These are phyloP conservation scores for Spergularia marina DNA, from an alignment of 148 eudicot genomes.

Conservation along the genomic window DNA sequence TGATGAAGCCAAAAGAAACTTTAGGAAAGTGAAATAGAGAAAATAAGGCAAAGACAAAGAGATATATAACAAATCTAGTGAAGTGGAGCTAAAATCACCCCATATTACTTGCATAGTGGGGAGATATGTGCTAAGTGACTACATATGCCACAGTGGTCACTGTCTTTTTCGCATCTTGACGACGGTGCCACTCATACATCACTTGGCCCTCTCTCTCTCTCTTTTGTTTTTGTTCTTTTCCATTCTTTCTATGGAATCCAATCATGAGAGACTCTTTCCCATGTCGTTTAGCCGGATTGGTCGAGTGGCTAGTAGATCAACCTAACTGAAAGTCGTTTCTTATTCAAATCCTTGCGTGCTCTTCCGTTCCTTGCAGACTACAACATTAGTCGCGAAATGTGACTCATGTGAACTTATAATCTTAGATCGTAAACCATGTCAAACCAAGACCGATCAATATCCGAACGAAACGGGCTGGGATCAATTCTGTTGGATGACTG, in stretches of 20 bases:
- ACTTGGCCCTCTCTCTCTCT: neutral
- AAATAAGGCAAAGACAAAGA: neutral
- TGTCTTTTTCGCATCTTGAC: neutral
- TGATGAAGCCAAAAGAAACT: conserved; percentile 10
- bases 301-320: no score
- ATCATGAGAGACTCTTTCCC: no score
- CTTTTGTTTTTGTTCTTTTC: neutral
- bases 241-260: neutral
- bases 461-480: no score
- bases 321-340: no score
- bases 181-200: neutral
- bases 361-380: no score
- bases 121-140: neutral
- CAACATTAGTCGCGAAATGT: no score
- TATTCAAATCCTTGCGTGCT: no score
- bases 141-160: neutral
- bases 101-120: conserved; percentile 7
- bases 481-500: no score
- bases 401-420: no score
- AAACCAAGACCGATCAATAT: no score
- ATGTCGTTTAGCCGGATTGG: no score
- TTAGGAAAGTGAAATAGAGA: neutral
- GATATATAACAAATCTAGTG: neutral
- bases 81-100: conserved; percentile 17
- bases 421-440: no score